These are phyloP conservation scores for Psilocybe azurescens DNA, from an alignment of 768 basidiomycete species.

Conservation along the genomic window DNA sequence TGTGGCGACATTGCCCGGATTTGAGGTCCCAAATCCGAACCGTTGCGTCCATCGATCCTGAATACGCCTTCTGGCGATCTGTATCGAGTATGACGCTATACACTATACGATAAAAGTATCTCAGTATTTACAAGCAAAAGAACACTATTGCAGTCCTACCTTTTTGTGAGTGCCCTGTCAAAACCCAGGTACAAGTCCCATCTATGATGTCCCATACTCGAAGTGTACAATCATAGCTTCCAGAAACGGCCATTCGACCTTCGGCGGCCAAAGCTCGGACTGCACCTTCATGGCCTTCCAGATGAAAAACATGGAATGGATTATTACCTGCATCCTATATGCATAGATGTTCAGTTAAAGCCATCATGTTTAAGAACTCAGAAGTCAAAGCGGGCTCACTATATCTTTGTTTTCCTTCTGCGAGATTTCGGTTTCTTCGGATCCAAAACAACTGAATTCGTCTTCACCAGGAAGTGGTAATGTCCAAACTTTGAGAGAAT, in stretches of 20 bases:
- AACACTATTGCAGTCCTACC: slow-evolving; percentile 47
- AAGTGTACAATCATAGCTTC: slow-evolving; percentile 95
- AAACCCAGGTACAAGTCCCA: slow-evolving; percentile 78
- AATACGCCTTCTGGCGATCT: slow-evolving; percentile 86
- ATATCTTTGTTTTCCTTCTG: slow-evolving; percentile 52
- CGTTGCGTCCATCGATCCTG: slow-evolving; percentile 98
- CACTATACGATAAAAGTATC: slow-evolving; percentile 49
- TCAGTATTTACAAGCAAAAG: neutral
- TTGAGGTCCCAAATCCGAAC: slow-evolving; percentile 93
- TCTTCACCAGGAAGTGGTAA: slow-evolving; percentile 67
- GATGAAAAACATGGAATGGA: slow-evolving; percentile 85
- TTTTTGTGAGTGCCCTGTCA: slow-evolving; percentile 91
- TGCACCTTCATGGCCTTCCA: slow-evolving; percentile 91
- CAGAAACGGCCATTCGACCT: slow-evolving; percentile 89
- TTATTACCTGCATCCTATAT: slow-evolving; percentile 65
- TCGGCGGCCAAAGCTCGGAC: slow-evolving; percentile 92
- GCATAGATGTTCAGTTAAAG: slow-evolving; percentile 7
- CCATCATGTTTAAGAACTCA: too few relatives aligned
- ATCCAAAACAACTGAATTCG: slow-evolving; percentile 73
- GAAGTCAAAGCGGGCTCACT: slow-evolving; percentile 26
- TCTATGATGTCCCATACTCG: slow-evolving; percentile 94
- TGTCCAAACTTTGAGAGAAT: slow-evolving; percentile 65
- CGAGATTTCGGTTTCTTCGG: slow-evolving; percentile 58
- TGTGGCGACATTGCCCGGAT: slow-evolving; percentile 80
- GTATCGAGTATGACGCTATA: slow-evolving; percentile 95